Evolutionary conservation across 78 protist species (phyloP).

Genomic region (Dictyostelium discoideum): dicty_2.7 NC_007089.4:2117001-2117500

Average conservation of each 20-base stretch:
- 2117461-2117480: not conserved
- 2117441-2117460: not conserved
- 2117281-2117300: no score
- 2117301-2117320: not conserved
- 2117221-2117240: no score
- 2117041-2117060: slow-evolving; percentile 81
- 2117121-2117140: not conserved
- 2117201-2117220: slow-evolving; percentile 1
- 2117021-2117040: slow-evolving; percentile 56
- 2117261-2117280: no score
- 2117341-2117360: slow-evolving; percentile 15
- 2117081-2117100: slow-evolving; percentile 66
- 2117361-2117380: not conserved
- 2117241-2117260: no score
- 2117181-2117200: slow-evolving; percentile 52
- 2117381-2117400: not conserved
- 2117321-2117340: not conserved
- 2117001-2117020: slow-evolving; percentile 1
- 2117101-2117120: slow-evolving; percentile 28
- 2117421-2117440: not conserved
- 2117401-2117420: not conserved
- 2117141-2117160: slow-evolving; percentile 23
- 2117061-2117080: slow-evolving; percentile 67
- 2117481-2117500: not conserved
- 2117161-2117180: slow-evolving; percentile 59